Evolutionary conservation across 352 stramenopile genomes (phyloP).

Genomic region (Globisporangium yorkense): DNA sequence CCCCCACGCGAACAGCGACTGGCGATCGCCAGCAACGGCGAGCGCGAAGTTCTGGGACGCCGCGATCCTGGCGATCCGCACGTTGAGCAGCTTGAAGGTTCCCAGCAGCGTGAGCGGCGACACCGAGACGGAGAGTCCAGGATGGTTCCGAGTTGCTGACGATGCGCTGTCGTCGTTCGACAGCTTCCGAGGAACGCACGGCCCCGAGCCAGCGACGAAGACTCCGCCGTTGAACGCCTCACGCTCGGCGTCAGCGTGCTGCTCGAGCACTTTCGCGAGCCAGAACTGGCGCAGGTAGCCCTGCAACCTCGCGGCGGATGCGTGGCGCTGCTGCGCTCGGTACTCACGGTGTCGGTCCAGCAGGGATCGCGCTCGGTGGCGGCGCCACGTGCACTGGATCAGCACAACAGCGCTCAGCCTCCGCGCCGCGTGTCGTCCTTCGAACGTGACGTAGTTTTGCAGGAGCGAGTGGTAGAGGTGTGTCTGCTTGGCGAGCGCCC

Average conservation of each 20-base stretch:
- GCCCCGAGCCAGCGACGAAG: constrained; percentile 38
- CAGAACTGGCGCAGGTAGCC: constrained; percentile 42
- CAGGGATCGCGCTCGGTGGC: constrained; percentile 29
- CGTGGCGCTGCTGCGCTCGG: constrained; percentile 30
- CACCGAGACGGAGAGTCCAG: neutral
- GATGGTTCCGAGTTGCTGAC: constrained; percentile 1
- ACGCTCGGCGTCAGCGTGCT: constrained; percentile 42
- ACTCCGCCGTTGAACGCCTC: constrained; percentile 53
- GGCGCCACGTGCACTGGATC: constrained; percentile 66
- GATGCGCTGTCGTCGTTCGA: too few species aligned
- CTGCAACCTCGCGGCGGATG: constrained; percentile 43
- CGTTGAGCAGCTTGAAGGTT: constrained; percentile 36
- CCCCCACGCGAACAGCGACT: constrained; percentile 51
- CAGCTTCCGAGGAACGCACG: constrained; percentile 19
- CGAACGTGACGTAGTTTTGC: constrained; percentile 40
- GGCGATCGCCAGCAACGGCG: constrained; percentile 30
- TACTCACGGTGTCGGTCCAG: constrained; percentile 20
- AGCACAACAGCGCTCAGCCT: constrained; percentile 32
- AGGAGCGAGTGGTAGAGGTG: constrained; percentile 41
- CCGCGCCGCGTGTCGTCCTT: constrained; percentile 31
- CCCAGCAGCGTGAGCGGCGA: constrained; percentile 33
- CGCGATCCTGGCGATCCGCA: constrained; percentile 24
- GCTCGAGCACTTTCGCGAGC: constrained; percentile 41
- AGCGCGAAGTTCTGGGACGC: constrained; percentile 45
- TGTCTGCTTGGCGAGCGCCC: constrained; percentile 19